Conservation (phyloP, 2,329 filamentous ascomycete species). For the Trichophyton schoenleinii region DNA sequence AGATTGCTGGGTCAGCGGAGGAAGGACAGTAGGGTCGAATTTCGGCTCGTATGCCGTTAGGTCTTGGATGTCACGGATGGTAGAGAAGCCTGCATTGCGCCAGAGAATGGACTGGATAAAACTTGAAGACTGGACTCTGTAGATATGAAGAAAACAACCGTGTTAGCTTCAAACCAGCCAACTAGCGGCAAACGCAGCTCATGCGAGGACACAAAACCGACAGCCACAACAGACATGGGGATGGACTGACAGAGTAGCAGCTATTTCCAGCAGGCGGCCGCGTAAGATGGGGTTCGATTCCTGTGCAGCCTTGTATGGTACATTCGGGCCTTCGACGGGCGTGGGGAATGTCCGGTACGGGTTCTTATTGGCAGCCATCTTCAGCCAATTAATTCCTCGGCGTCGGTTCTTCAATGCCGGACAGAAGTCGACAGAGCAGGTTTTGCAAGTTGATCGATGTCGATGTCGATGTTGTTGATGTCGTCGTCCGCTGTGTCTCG, state of each 20-base stretch:
- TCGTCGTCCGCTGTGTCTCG: too few species aligned
- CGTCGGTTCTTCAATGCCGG: not conserved
- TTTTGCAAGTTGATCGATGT: not conserved
- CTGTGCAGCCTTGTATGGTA: constrained; percentile 37
- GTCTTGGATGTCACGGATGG: constrained; percentile 42
- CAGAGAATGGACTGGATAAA: constrained; percentile 55
- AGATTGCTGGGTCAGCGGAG: constrained; percentile 19
- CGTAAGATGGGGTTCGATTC: constrained; percentile 58
- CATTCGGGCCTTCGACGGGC: constrained; percentile 27
- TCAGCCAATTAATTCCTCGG: not conserved
- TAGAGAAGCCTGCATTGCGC: constrained; percentile 55
- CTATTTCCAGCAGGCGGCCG: constrained; percentile 51
- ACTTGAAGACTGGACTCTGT: constrained; percentile 46
- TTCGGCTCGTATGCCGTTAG: constrained; percentile 43
- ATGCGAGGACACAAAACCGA: too few species aligned
- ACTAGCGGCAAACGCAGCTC: too few species aligned
- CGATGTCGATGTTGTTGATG: not conserved
- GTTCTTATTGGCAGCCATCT: not conserved
- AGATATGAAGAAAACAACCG: too few species aligned
- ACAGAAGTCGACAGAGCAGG: not conserved
- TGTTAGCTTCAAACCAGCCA: constrained; percentile 4
- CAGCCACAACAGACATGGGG: not conserved
- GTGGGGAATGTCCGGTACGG: constrained; percentile 16
- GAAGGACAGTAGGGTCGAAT: constrained; percentile 47
- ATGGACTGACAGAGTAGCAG: constrained; percentile 46